Evolutionary conservation across 2,329 filamentous ascomycete species (phyloP).

Genomic region (Xenoacremonium recifei): DNA sequence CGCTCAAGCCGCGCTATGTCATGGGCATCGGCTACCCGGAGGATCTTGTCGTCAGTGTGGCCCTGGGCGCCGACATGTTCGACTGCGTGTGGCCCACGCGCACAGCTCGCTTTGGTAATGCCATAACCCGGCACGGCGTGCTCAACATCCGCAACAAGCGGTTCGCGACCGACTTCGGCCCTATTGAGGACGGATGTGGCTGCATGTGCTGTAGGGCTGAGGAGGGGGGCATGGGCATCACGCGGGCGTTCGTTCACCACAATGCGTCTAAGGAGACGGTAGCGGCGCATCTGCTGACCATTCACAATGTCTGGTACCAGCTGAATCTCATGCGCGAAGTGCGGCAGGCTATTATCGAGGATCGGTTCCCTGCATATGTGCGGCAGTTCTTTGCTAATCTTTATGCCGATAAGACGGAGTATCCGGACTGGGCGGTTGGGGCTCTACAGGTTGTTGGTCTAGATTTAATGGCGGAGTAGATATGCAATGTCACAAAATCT

Average conservation of each 20-base stretch:
- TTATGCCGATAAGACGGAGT: slow-evolving; percentile 62
- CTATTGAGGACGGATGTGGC: slow-evolving; percentile 78
- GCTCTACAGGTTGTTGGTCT: slow-evolving; percentile 79
- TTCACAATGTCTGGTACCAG: slow-evolving; percentile 95
- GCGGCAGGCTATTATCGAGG: slow-evolving; percentile 76
- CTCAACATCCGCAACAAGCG: slow-evolving; percentile 77
- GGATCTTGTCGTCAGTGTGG: slow-evolving; percentile 89
- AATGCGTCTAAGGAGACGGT: slow-evolving; percentile 92
- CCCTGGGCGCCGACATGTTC: slow-evolving; percentile 97
- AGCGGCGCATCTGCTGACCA: slow-evolving; percentile 78
- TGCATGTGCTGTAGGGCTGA: slow-evolving; percentile 73
- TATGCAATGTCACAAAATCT: slow-evolving; percentile 13
- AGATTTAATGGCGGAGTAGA: slow-evolving; percentile 43
- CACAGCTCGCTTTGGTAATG: slow-evolving; percentile 94
- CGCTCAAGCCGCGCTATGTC: slow-evolving; percentile 94
- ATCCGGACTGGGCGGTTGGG: slow-evolving; percentile 81
- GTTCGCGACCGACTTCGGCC: slow-evolving; percentile 77
- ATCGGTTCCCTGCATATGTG: slow-evolving; percentile 76
- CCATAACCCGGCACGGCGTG: slow-evolving; percentile 77
- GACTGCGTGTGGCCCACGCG: slow-evolving; percentile 98
- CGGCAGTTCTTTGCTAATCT: slow-evolving; percentile 73
- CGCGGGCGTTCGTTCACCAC: slow-evolving; percentile 87
- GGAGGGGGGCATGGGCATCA: slow-evolving; percentile 74
- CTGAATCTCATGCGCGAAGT: slow-evolving; percentile 76
- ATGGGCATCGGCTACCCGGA: slow-evolving; percentile 99